Percentiles rank a stretch among this genome's conserved stretches.
phyloP scores from a whole-genome alignment of 2,329 filamentous ascomycete species.

The Magnaporthiopsis rhizophila region DNA sequence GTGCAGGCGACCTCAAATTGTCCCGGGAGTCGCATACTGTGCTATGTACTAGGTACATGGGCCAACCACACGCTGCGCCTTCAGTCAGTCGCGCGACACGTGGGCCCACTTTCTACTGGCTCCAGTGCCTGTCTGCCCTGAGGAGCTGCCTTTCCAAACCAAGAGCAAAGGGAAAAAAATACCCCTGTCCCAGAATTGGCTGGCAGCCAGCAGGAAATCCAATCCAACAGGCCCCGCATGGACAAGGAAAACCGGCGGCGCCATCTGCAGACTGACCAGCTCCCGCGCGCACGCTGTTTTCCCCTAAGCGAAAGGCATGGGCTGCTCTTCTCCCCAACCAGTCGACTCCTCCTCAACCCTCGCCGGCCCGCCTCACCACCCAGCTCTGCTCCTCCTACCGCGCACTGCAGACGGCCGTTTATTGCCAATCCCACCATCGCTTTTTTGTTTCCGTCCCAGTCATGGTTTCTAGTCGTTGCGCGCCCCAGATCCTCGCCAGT shows the following conservation, averaged over 20 bases:
- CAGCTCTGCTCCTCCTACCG: background rate
- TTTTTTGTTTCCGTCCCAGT: constrained; percentile 4
- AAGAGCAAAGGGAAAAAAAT: background rate
- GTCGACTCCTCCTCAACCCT: background rate
- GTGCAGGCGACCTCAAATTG: background rate
- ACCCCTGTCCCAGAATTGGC: background rate
- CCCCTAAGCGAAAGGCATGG: constrained; percentile 4
- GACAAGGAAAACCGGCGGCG: constrained; percentile 4
- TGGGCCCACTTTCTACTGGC: background rate
- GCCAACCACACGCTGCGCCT: background rate
- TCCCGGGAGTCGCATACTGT: background rate
- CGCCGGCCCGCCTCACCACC: constrained; percentile 1
- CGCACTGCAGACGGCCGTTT: background rate
- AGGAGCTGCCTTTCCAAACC: background rate
- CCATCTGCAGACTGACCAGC: background rate
- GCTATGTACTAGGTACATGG: background rate
- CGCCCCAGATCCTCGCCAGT: background rate
- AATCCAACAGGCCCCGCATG: constrained; percentile 1
- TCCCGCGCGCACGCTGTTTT: constrained; percentile 3
- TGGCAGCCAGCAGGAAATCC: background rate
- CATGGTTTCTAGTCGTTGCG: constrained; percentile 9
- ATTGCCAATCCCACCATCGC: background rate
- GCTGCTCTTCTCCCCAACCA: background rate
- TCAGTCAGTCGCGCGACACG: background rate
- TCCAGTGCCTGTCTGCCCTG: background rate